Conservation (phyloP, 148 eudicot genomes). For the Rhododendron simsii region DNA sequence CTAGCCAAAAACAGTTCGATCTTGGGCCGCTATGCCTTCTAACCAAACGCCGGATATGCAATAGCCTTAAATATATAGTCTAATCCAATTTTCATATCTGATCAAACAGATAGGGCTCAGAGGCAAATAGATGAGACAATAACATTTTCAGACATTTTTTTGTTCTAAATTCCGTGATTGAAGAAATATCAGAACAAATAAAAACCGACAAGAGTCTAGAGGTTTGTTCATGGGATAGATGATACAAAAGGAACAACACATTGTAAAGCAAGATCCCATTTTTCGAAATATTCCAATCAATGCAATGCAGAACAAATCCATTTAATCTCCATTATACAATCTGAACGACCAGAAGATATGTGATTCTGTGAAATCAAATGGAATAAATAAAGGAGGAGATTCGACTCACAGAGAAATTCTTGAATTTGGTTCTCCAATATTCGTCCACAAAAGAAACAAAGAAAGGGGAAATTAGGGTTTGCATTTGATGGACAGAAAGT, state of each 20-base stretch:
- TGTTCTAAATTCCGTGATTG: neutral
- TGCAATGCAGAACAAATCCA: neutral
- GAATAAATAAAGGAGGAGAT: neutral
- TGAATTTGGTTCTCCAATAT: neutral
- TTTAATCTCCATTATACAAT: neutral
- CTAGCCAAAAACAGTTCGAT: neutral
- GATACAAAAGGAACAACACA: neutral
- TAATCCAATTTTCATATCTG: neutral
- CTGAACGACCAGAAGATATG: neutral
- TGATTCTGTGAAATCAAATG: neutral
- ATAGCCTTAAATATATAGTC: neutral
- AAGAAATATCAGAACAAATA: neutral
- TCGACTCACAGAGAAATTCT: slow-evolving; percentile 10
- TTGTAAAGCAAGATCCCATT: neutral
- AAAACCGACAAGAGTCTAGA: neutral
- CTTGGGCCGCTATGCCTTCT: neutral
- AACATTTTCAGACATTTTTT: neutral
- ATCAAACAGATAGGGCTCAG: neutral
- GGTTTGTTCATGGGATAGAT: neutral
- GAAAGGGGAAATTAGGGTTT: slow-evolving; percentile 6
- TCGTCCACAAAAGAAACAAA: neutral
- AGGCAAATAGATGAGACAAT: neutral
- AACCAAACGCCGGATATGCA: neutral
- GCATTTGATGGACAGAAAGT: neutral
- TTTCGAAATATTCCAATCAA: neutral